Evolutionary conservation across 805 yeast species (phyloP), one percentile per base, ranked within the genome.

Genomic region (Saccharomycopsis guyanensis): DNA sequence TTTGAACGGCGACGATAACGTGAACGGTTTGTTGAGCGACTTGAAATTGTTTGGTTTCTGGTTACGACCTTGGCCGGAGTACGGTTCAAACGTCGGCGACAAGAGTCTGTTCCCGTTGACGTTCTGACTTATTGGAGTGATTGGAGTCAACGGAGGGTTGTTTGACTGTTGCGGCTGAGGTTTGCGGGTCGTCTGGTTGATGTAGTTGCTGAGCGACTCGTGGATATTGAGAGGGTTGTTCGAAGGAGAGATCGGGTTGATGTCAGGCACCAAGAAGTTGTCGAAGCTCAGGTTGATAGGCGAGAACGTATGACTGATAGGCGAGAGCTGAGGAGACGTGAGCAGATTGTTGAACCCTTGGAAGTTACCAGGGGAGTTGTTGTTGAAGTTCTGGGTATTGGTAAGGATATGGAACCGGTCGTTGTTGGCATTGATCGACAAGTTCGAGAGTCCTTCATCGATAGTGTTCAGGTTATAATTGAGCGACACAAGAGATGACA

Each of bases 121-220:
- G 36, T 23, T 36, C 15, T 18, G 15, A 15, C 23, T 27, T 22
- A 46, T 46, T 8, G 52, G 52, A 8, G 54, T 48, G 24, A 51
- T 42, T 16, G 54, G 52, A 6, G 52, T 51, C 33, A 48, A 51
- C 19, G 53, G 53, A 3, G 47, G 45, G 13, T 41, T 34, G 34
- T 24, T 24, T 31, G 19, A 31, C 7, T 19, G 13, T 3, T 36
- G 27, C 22, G 27, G 16, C 32, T 35, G 37, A 8, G 33, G 13
- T 33, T 22, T 25, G 19, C 32, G 19, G 13, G 40, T 34, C 13
- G 24, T 42, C 20, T 15, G 34, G 19, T 40, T 41, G 15, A 39
- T 46, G 35, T 35, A 46, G 33, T 22, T 37, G 33, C 35, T 47
- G 22, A 47, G 27, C 13, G 51, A 40, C 8, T 43, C 51, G 40